Base-by-base conservation (phyloP, 164 flowering plant species). In the Vitis cinerea region DNA sequence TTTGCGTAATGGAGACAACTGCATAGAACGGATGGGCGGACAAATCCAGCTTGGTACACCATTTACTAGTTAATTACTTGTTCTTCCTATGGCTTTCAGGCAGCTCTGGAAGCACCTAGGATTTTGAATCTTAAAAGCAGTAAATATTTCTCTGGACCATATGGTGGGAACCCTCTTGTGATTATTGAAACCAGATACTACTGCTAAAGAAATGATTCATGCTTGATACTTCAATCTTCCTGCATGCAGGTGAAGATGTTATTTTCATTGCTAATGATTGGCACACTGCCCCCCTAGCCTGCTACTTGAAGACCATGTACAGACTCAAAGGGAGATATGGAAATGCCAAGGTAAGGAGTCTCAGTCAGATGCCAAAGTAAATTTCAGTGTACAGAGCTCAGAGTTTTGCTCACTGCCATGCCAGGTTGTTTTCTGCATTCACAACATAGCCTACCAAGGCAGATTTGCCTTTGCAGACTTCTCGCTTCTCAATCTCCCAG, bases 361-460 rank as follows among this genome's bases (percentile, higher is more conserved):
- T 23, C 27, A 23, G 0, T 23, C 27, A 23, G 27, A 23, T 23
- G 27, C 27, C 27, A 1, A 2, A 23, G 27, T 23, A 0, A 23
- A 23, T 23, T 23, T 23, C 27, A 23, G 27, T 23, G 27, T 23
- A 23, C 27, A 23, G 51, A 37, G 44, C 44, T 37, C 44, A 37
- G 44, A 37, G 7, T 37, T 37, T 37, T 37, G 44, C 44, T 37
- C 44, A 37, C 44, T 37, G 4, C 17, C 67, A 86, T 60, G 19
- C n/a, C 77, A 93, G 97, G 98, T 88, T 78, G 94, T 74, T 55
- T 91, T 88, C 68, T 91, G 98, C 83, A 93, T 93, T 58, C 98
- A 93, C 86, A 93, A 93, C 79, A 87, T 90, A 50, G 91, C 97
- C 64, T 95, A 95, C 82, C 99, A 95, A 77, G 99, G 98, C 11